Conservation (phyloP, 1,284 basidiomycete species). For the Austropuccinia psidii region DNA sequence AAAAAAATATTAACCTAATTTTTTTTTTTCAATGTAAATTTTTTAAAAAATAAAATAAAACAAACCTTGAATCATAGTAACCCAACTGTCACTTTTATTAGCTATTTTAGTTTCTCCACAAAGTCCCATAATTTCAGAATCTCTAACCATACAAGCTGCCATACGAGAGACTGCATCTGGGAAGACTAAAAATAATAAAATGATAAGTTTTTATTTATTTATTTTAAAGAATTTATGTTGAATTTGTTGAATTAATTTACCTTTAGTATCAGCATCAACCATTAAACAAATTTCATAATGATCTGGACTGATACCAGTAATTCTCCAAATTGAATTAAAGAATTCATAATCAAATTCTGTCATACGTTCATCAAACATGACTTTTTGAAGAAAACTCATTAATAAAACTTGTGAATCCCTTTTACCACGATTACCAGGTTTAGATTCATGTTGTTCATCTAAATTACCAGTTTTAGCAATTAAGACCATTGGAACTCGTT, state of each 20-base stretch:
- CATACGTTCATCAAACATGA: conserved; percentile 53
- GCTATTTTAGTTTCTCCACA: conserved; percentile 53
- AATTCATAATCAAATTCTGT: conserved; percentile 52
- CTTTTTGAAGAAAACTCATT: conserved; percentile 52
- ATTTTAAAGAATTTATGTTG: neutral
- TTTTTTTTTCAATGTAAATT: neutral
- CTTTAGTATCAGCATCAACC: conserved; percentile 54
- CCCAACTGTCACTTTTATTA: conserved; percentile 52
- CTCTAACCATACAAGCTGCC: conserved; percentile 51
- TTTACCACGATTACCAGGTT: conserved; percentile 97
- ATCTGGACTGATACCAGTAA: conserved; percentile 51
- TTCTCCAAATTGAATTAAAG: conserved; percentile 52
- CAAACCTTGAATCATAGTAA: conserved; percentile 51
- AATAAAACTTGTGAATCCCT: conserved; percentile 83
- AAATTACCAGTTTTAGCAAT: conserved; percentile 93
- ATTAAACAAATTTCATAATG: conserved; percentile 50
- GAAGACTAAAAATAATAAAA: conserved; percentile 43
- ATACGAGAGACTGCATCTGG: conserved; percentile 51
- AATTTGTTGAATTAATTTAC: conserved; percentile 51
- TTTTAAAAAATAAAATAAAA: neutral
- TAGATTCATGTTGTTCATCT: conserved; percentile 73
- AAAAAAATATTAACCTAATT: neutral
- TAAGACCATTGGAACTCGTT: conserved; percentile 87
- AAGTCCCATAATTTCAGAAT: conserved; percentile 52
- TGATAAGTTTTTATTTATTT: neutral